Evolutionary conservation across 108 stramenopile genomes (phyloP).

Genomic region (Skeletonema menzelii): DNA sequence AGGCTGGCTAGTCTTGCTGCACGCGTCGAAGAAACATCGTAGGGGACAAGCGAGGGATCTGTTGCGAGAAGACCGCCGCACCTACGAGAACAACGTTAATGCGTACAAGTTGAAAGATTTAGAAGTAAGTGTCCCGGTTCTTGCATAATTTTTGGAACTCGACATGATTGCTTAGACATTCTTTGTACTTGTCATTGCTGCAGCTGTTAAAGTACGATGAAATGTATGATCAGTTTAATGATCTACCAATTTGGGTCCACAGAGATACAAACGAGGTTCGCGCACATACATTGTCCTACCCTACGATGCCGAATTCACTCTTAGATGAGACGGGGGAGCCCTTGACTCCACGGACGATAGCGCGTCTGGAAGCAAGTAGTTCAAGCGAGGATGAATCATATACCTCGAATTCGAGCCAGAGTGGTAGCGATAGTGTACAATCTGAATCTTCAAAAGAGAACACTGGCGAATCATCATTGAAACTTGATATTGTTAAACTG

Average conservation of each 20-base stretch:
- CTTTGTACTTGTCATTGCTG: not conserved
- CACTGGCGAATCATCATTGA: not conserved
- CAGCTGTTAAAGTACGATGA: conserved; percentile 28
- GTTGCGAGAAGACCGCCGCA: conserved; percentile 23
- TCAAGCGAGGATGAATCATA: conserved; percentile 29
- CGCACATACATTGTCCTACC: not conserved
- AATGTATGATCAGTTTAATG: conserved; percentile 49
- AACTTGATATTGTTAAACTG: not conserved
- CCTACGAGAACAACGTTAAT: conserved; percentile 32
- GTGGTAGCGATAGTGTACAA: not conserved
- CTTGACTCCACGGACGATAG: conserved; percentile 23
- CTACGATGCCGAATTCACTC: conserved; percentile 24
- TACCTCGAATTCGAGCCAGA: not conserved
- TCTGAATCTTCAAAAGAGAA: not conserved
- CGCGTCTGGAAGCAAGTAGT: conserved; percentile 20
- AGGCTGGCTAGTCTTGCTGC: conserved; percentile 26
- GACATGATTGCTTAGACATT: not conserved
- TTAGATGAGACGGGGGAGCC: conserved; percentile 19
- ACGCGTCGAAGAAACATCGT: conserved; percentile 10
- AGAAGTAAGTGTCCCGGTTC: conserved; percentile 10
- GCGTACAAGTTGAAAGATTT: conserved; percentile 24
- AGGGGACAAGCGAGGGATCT: conserved; percentile 8
- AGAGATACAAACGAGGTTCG: conserved; percentile 8
- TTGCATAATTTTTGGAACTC: not conserved
- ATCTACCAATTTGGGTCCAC: conserved; percentile 39